Conservation (phyloP, 2,329 filamentous ascomycete species). For the Penicillium psychrosexuale region DNA sequence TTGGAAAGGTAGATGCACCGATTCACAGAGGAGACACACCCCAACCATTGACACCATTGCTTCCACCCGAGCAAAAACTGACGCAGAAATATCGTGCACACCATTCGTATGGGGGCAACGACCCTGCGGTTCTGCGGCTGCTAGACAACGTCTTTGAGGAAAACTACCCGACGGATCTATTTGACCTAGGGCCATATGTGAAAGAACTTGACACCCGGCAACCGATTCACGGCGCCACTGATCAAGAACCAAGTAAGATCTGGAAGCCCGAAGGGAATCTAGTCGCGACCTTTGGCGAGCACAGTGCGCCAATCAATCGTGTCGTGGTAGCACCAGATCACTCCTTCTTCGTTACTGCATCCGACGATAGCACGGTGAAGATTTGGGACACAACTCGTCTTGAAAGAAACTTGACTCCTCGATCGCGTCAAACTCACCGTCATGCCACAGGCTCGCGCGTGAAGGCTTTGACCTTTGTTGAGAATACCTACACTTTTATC, state of each 20-base stretch:
- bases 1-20: conserved; percentile 61
- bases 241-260: conserved; percentile 55
- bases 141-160: conserved; percentile 79
- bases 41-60: conserved; percentile 37
- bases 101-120: conserved; percentile 82
- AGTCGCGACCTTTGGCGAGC: conserved; percentile 85
- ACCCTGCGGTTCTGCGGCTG: conserved; percentile 59
- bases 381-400: conserved; percentile 89
- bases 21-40: conserved; percentile 38
- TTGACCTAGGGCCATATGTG: conserved; percentile 74
- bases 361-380: conserved; percentile 85
- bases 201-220: conserved; percentile 59
- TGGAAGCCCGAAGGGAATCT: conserved; percentile 85
- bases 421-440: conserved; percentile 79
- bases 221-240: conserved; percentile 54
- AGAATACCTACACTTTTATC: conserved; percentile 89
- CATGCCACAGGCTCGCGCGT: conserved; percentile 70
- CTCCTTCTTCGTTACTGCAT: conserved; percentile 88
- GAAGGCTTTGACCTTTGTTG: conserved; percentile 81
- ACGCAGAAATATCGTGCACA: conserved; percentile 56
- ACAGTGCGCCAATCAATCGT: conserved; percentile 76
- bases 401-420: conserved; percentile 85
- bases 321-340: conserved; percentile 85
- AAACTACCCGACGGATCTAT: conserved; percentile 58
- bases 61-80: conserved; percentile 34